Base-by-base conservation (phyloP, 2,329 filamentous ascomycete genomes). In the Pyrenophora graminea region DNA sequence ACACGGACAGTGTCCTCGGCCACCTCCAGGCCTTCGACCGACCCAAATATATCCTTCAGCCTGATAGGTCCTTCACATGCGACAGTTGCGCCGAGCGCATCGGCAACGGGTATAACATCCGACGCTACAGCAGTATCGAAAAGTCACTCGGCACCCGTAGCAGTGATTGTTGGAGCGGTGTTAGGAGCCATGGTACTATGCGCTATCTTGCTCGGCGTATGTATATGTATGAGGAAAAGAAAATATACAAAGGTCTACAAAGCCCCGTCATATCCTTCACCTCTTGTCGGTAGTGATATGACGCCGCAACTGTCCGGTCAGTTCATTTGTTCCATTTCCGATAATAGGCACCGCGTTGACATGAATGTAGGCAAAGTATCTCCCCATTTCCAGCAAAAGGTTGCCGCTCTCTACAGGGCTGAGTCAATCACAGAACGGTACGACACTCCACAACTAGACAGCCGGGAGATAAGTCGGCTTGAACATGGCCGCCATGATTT, bases 271-370 rank as follows among this genome's bases (percentile, higher is more conserved):
- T 63, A 66, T 39, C 62, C 62, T 6, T 66, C 67, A 1, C 58
- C 61, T 10, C 56, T 62, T 12, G 48, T 58, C 17, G 55, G 54
- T 9, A 57, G 44, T n/a, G 63, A 69, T 37, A 66, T 70, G 63
- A 67, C 58, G 27, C 54, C 56, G 25, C 47, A 52, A 13, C 41
- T 56, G 7, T 40, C 39, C 3, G 42, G 47, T 56, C 44, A 25
- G 47, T 25, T 12, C 1, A 15, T 27, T 10, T 3, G 7, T n/a
- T 6, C 6, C n/a, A 15, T 37, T 25, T 27, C 3, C 3, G 10
- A 3, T 3, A n/a, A 32, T 15, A 6, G 25, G 21, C 19, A 36
- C 8, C 13, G 32, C n/a, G 15, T 19, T 53, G 5, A 53, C 6
- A 1, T 7, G 10, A 15, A 9, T 18, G 4, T 32, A 51, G 40